These are phyloP conservation scores for Magnusiomyces sp. DNA, from an alignment of 1,139 yeast species.

Conservation along the genomic window DNA sequence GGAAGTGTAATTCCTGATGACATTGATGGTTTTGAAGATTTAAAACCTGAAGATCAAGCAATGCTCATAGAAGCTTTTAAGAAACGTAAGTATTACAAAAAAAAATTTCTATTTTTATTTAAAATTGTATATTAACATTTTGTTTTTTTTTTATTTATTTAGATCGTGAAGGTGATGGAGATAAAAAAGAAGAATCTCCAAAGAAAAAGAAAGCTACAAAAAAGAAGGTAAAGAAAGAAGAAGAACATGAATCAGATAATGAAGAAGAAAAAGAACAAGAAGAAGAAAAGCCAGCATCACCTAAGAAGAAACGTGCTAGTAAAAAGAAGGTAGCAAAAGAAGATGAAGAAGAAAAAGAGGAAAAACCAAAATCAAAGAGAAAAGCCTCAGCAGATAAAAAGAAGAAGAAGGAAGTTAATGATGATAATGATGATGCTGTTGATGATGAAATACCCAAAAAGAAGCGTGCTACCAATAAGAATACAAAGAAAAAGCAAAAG, in stretches of 20 bases:
- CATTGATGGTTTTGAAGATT: conserved; percentile 3
- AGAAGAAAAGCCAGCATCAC: too few relatives aligned
- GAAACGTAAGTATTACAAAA: background rate
- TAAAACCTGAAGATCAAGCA: background rate
- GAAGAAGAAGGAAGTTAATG: background rate
- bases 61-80: background rate
- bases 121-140: background rate
- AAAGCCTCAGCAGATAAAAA: background rate
- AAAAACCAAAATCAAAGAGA: too few relatives aligned
- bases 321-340: too few relatives aligned
- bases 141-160: background rate
- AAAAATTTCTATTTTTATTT: background rate
- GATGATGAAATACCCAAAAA: background rate
- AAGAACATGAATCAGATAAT: too few relatives aligned
- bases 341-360: background rate
- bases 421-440: too few relatives aligned
- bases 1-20: background rate
- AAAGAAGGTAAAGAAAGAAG: background rate
- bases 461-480: background rate
- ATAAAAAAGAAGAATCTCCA: background rate
- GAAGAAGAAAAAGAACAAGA: background rate
- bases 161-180: background rate
- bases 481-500: background rate
- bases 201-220: background rate
- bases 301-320: too few relatives aligned